These are phyloP conservation scores for Phytopythium mirpurense DNA, from an alignment of 352 stramenopile species.

Conservation along the genomic window DNA sequence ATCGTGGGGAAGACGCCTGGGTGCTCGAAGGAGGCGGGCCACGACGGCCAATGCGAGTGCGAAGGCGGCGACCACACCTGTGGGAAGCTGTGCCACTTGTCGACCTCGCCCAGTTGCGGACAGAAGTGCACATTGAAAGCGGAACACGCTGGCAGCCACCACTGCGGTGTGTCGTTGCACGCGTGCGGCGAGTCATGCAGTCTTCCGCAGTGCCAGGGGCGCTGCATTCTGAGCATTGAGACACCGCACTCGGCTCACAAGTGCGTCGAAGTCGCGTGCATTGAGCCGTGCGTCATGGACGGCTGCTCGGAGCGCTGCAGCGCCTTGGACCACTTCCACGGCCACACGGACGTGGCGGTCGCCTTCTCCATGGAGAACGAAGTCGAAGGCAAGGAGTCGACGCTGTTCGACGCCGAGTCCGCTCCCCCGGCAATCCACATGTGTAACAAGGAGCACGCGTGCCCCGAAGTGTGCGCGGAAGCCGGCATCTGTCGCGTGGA, in stretches of 20 bases:
- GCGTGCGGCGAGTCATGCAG: slow-evolving; percentile 51
- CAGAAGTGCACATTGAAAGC: slow-evolving; percentile 37
- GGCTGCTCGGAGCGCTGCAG: slow-evolving; percentile 49
- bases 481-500: slow-evolving; percentile 63
- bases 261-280: slow-evolving; percentile 53
- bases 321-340: slow-evolving; percentile 63
- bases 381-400: too few relatives aligned
- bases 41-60: slow-evolving; percentile 68
- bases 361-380: slow-evolving; percentile 45
- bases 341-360: slow-evolving; percentile 31
- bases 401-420: too few relatives aligned
- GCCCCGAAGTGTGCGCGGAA: slow-evolving; percentile 45
- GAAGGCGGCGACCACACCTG: slow-evolving; percentile 66
- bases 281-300: slow-evolving; percentile 53
- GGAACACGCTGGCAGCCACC: slow-evolving; percentile 34
- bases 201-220: slow-evolving; percentile 28
- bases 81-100: slow-evolving; percentile 31
- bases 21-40: slow-evolving; percentile 51
- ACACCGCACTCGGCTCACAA: slow-evolving; percentile 49
- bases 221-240: slow-evolving; percentile 51
- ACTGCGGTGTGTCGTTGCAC: slow-evolving; percentile 50
- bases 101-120: slow-evolving; percentile 43
- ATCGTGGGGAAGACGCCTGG: slow-evolving; percentile 16
- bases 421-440: too few relatives aligned
- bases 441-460: slow-evolving; percentile 49